Evolutionary conservation across 257 asterid species (phyloP), one percentile per base, ranked within the genome.

Genomic region (Plantago ovata): DNA sequence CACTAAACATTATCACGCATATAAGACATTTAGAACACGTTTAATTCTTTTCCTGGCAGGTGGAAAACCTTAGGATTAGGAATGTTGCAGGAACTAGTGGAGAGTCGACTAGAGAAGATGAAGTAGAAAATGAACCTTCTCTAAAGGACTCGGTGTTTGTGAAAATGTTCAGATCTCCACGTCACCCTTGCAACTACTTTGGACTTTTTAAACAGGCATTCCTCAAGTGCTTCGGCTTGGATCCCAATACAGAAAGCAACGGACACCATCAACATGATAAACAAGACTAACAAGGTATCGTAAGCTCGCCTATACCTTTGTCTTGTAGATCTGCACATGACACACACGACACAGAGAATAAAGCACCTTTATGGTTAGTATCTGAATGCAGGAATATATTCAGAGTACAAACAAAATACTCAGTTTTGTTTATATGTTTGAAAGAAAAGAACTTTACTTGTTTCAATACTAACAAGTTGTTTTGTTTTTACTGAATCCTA

Each of bases 171-270:
- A 63, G 49, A 13, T 75, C 36, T 45, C 72, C 84, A 18, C 58
- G 48, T 55, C 89, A 84, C 69, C 94, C 91, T 54, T 85, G 94
- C 75, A 74, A 63, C 74, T 85, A 71, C 57, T 54, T 79, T 3
- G 79, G 75, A 58, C 68, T 71, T 23, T 79, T 69, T 1, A 84
- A 77, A 66, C 74, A 58, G 32, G 91, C 94, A 5, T 58, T 80
- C 55, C 71, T 85, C 6, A 85, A 84, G 73, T 84, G 94, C 45
- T 66, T 84, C 15, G 94, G 94, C 67, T 55, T 85, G 40, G 84
- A 76, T 71, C 67, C 78, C 10, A 51, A 55, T 60, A 44, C 75
- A 0, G 73, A 76, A 41, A 62, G 61, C 67, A 53, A 67, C 38
- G 42, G 32, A 67, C 56, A 38, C 22, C 22, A 24, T 62, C 68